Evolutionary conservation across 169 alveolate species (phyloP).

Genomic region (Eimeria acervulina): DNA sequence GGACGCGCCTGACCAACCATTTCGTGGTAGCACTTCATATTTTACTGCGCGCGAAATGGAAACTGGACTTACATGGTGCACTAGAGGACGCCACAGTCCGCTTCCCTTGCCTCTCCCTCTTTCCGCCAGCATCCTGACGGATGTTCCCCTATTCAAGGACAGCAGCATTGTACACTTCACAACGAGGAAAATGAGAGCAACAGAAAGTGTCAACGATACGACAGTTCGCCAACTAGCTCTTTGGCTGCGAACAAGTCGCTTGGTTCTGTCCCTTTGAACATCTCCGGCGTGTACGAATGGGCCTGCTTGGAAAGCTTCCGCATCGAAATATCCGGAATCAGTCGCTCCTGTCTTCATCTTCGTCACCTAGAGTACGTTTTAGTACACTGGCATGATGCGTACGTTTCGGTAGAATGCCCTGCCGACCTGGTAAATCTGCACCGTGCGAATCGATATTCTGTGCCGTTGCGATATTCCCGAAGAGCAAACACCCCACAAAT

Average conservation of each 20-base stretch:
- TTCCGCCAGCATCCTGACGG: background rate
- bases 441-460: too few relatives aligned
- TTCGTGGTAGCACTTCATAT: background rate
- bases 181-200: background rate
- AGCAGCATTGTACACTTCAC: conserved; percentile 3
- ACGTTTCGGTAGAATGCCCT: too few relatives aligned
- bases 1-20: background rate
- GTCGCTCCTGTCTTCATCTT: too few relatives aligned
- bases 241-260: background rate
- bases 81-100: background rate
- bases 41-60: too few relatives aligned
- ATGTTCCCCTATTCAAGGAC: background rate
- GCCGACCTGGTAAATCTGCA: too few relatives aligned
- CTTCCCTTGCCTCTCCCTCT: background rate
- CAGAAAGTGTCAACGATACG: background rate
- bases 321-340: too few relatives aligned
- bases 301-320: background rate
- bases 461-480: too few relatives aligned
- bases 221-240: background rate
- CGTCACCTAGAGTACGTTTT: too few relatives aligned
- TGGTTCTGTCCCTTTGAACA: background rate
- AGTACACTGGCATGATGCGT: too few relatives aligned
- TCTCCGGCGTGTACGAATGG: background rate
- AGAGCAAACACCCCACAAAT: too few relatives aligned
- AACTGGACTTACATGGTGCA: background rate